Evolutionary conservation across 2,329 filamentous ascomycete genomes (phyloP).

Genomic region (Aspergillus brasiliensis): DNA sequence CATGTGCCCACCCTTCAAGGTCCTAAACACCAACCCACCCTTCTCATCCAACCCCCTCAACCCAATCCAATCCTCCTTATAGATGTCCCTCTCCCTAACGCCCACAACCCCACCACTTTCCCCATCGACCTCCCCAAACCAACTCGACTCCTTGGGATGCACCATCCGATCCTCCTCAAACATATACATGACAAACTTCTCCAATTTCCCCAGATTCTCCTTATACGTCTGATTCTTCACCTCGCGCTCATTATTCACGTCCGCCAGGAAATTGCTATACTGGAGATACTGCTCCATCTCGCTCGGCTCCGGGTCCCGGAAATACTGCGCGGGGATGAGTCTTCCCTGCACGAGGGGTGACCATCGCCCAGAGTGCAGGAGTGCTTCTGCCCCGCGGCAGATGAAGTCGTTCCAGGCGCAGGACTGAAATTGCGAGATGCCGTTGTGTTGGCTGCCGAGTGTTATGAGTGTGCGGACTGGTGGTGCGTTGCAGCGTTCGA

Average conservation of each 20-base stretch:
- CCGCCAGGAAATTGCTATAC: constrained; percentile 83
- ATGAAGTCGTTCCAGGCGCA: constrained; percentile 74
- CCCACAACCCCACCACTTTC: constrained; percentile 63
- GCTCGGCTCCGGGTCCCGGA: constrained; percentile 63
- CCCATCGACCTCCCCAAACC: constrained; percentile 84
- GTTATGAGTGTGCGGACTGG: constrained; percentile 79
- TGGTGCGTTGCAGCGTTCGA: constrained; percentile 81
- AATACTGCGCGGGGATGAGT: constrained; percentile 94
- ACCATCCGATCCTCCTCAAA: constrained; percentile 86
- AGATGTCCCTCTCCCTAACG: constrained; percentile 70
- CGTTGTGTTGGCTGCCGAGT: constrained; percentile 89
- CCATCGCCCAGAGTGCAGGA: constrained; percentile 82
- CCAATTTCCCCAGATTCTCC: constrained; percentile 67
- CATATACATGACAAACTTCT: constrained; percentile 84
- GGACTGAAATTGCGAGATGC: constrained; percentile 78
- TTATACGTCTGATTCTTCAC: constrained; percentile 75
- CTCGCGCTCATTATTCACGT: constrained; percentile 89
- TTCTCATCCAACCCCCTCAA: constrained; percentile 76
- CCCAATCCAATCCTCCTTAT: constrained; percentile 92
- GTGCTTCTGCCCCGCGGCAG: constrained; percentile 75
- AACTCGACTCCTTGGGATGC: constrained; percentile 84
- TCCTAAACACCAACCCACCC: constrained; percentile 75
- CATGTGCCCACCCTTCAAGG: constrained; percentile 80
- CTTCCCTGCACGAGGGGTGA: constrained; percentile 72
- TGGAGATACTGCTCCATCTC: constrained; percentile 74